phyloP scores from a whole-genome alignment of 148 eudicot genomes.

The Persicaria tinctoria region DNA sequence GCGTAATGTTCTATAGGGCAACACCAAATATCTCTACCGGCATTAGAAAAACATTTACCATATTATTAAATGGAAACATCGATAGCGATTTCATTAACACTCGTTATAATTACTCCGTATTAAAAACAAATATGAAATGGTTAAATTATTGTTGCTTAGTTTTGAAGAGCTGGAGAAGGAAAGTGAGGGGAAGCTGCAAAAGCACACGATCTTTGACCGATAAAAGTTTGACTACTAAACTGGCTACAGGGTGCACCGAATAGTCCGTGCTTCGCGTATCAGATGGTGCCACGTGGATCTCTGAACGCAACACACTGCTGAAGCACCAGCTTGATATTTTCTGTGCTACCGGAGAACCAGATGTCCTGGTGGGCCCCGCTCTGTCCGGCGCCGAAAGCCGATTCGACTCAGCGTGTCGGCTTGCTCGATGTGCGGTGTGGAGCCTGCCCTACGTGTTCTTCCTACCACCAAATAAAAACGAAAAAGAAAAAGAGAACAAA shows the following conservation, averaged over 20 bases:
- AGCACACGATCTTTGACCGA: neutral
- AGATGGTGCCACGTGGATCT: neutral
- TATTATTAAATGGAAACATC: neutral
- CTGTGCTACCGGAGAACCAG: neutral
- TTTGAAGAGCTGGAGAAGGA: neutral
- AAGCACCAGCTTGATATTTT: neutral
- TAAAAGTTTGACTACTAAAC: neutral
- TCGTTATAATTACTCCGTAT: neutral
- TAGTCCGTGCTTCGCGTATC: neutral
- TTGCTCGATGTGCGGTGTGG: neutral
- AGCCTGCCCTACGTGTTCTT: neutral
- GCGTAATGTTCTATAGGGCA: no score
- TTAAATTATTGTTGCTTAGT: slow-evolving; percentile 3
- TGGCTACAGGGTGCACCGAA: neutral
- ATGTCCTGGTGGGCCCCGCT: neutral
- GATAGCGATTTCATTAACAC: neutral
- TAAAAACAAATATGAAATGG: no score
- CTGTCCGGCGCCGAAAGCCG: slow-evolving; percentile 5
- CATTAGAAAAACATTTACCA: no score
- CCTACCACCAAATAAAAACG: neutral
- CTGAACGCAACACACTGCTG: neutral
- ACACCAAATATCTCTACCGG: no score
- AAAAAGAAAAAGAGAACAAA: neutral
- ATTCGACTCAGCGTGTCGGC: neutral
- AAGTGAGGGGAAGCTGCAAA: neutral